Percentiles rank a stretch among this genome's conserved stretches.
Evolutionary conservation across 331 rosid genomes (phyloP).

Genomic region (Erythrophleum ivorense): DNA sequence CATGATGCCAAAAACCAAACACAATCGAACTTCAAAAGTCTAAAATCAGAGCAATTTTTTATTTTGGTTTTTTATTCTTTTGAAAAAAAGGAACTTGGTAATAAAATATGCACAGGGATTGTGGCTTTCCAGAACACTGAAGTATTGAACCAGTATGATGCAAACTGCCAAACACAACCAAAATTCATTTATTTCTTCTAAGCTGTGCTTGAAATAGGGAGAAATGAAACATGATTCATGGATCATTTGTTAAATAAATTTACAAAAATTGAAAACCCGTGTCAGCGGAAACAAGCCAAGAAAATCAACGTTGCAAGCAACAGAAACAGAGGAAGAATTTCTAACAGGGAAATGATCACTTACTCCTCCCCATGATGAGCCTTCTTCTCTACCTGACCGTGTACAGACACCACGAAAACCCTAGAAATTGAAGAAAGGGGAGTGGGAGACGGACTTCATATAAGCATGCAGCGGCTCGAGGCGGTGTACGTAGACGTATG

Average conservation of each 20-base stretch:
- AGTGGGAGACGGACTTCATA: background rate
- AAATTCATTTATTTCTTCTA: no score
- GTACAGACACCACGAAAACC: background rate
- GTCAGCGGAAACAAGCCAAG: background rate
- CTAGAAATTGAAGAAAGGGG: no score
- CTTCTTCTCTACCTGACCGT: background rate
- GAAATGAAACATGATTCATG: no score
- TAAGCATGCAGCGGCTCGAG: background rate
- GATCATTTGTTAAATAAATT: no score
- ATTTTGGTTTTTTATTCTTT: no score
- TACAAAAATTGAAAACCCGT: background rate
- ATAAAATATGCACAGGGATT: no score
- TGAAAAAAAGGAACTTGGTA: no score
- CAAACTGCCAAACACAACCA: background rate
- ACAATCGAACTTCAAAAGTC: background rate
- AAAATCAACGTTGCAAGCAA: background rate
- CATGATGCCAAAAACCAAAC: background rate
- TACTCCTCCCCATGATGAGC: slow-evolving; percentile 32
- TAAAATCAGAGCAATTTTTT: background rate
- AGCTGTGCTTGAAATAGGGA: no score
- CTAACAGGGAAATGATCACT: background rate
- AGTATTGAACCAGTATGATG: background rate
- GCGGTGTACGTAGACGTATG: background rate
- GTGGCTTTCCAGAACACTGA: no score
- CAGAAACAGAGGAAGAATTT: background rate